Conservation (phyloP, 805 yeast species). For the Candida alai region DNA sequence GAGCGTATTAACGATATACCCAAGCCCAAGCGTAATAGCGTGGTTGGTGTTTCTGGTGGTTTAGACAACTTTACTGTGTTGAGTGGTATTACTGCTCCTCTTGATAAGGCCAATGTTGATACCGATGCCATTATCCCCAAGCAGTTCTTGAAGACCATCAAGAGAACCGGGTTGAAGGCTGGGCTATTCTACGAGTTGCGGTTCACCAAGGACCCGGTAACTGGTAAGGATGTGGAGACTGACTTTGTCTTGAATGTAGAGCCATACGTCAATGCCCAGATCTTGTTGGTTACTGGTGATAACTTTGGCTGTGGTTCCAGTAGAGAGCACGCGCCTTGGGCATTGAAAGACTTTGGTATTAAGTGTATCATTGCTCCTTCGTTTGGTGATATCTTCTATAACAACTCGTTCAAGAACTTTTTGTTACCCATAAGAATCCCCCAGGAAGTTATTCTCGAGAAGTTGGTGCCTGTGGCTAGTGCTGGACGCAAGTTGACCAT, state of each 20-base stretch:
- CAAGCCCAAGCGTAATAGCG: slow-evolving; percentile 26
- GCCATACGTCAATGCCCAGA: slow-evolving; percentile 77
- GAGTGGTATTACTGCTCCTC: slow-evolving; percentile 88
- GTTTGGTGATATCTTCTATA: slow-evolving; percentile 96
- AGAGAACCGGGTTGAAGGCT: slow-evolving; percentile 85
- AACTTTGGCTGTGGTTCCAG: slow-evolving; percentile 99
- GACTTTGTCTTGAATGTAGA: slow-evolving; percentile 85
- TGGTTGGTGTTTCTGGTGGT: slow-evolving; percentile 40
- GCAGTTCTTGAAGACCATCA: slow-evolving; percentile 95
- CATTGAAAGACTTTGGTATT: slow-evolving; percentile 95
- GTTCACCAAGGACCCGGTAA: slow-evolving; percentile 55
- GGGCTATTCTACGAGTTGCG: slow-evolving; percentile 93
- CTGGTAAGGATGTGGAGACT: slow-evolving; percentile 76
- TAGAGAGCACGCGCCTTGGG: slow-evolving; percentile 99
- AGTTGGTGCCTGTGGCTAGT: slow-evolving; percentile 76
- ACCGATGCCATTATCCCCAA: slow-evolving; percentile 99
- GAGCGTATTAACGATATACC: slow-evolving; percentile 67
- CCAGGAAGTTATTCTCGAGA: slow-evolving; percentile 64
- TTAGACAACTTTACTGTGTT: slow-evolving; percentile 73
- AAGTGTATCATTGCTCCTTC: slow-evolving; percentile 95
- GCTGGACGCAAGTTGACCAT: slow-evolving; percentile 69
- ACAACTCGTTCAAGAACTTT: slow-evolving; percentile 95
- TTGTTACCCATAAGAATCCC: slow-evolving; percentile 90
- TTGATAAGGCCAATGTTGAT: slow-evolving; percentile 92
- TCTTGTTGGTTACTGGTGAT: slow-evolving; percentile 89